These are phyloP conservation scores for Paxillus ammoniavirescens DNA, from an alignment of 768 basidiomycete species.

Conservation along the genomic window DNA sequence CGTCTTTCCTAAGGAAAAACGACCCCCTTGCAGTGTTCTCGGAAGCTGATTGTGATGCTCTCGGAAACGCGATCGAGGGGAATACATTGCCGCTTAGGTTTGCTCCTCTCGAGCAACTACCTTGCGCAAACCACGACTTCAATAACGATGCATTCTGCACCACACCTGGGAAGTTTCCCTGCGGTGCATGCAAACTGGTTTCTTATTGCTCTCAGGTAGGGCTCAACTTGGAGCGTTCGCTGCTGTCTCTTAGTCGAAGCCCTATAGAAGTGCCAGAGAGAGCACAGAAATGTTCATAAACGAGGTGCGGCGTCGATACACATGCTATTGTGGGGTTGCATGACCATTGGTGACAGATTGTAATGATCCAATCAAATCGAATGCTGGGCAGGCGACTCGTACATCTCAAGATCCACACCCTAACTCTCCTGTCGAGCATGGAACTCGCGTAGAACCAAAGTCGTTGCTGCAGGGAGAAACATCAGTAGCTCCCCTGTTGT, in stretches of 20 bases:
- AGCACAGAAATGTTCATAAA: constrained; percentile 39
- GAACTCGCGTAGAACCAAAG: background rate
- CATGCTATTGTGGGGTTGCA: background rate
- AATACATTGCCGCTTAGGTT: constrained; percentile 13
- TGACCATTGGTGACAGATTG: constrained; percentile 12
- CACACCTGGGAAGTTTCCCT: constrained; percentile 23
- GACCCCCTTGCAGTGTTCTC: constrained; percentile 16
- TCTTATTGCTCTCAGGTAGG: constrained; percentile 42
- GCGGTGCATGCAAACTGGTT: constrained; percentile 35
- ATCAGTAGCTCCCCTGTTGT: constrained; percentile 15
- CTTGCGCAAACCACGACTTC: constrained; percentile 32
- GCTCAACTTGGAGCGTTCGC: background rate
- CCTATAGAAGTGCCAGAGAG: constrained; percentile 37
- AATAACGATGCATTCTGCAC: constrained; percentile 18
- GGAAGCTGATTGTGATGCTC: constrained; percentile 16
- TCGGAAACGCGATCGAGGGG: constrained; percentile 14
- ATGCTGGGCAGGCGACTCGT: background rate
- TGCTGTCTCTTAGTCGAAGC: background rate
- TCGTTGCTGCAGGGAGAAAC: too few species aligned
- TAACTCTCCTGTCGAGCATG: background rate
- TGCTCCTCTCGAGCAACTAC: constrained; percentile 24
- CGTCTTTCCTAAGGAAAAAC: constrained; percentile 14
- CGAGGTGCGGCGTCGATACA: constrained; percentile 15
- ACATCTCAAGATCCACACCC: constrained; percentile 3
- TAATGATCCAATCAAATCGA: background rate